Percentiles rank a stretch among this genome's conserved stretches.
These are phyloP conservation scores for Naegleria lovaniensis DNA, from an alignment of 208 protist species.

Conservation along the genomic window DNA sequence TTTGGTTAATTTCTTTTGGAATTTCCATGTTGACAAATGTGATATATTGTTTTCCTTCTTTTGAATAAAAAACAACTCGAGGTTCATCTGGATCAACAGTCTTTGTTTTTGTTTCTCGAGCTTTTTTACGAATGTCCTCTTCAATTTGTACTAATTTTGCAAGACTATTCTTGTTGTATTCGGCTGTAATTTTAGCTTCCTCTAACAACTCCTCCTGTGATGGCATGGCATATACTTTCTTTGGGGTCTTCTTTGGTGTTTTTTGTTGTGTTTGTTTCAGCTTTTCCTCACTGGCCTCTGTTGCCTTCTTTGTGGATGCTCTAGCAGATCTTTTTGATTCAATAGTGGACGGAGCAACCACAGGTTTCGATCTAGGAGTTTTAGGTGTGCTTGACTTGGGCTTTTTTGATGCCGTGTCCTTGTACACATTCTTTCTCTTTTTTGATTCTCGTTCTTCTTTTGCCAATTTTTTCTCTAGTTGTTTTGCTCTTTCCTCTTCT, in stretches of 20 bases:
- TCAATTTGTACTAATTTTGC: conserved; percentile 6
- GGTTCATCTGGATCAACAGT: background rate
- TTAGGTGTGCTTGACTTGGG: background rate
- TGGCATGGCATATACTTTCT: background rate
- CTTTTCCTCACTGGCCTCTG: background rate
- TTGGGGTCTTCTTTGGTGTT: background rate
- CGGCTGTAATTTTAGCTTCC: background rate
- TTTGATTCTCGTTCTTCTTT: background rate
- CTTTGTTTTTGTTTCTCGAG: background rate
- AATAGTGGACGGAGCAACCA: background rate
- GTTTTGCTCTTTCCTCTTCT: background rate
- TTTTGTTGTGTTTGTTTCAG: background rate
- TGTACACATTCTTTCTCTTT: conserved; percentile 9
- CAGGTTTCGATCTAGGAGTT: background rate
- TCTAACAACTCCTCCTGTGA: conserved; percentile 1
- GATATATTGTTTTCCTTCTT: background rate
- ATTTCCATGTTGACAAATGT: background rate
- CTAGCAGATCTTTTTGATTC: background rate
- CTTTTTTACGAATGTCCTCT: conserved; percentile 3
- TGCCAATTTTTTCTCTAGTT: background rate
- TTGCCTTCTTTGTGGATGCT: background rate
- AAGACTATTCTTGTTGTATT: background rate
- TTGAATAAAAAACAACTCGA: background rate
- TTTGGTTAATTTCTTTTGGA: background rate
- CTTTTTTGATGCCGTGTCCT: background rate